phyloP scores from a whole-genome alignment of 139 green algal species.

The Micractinium sp. region DNA sequence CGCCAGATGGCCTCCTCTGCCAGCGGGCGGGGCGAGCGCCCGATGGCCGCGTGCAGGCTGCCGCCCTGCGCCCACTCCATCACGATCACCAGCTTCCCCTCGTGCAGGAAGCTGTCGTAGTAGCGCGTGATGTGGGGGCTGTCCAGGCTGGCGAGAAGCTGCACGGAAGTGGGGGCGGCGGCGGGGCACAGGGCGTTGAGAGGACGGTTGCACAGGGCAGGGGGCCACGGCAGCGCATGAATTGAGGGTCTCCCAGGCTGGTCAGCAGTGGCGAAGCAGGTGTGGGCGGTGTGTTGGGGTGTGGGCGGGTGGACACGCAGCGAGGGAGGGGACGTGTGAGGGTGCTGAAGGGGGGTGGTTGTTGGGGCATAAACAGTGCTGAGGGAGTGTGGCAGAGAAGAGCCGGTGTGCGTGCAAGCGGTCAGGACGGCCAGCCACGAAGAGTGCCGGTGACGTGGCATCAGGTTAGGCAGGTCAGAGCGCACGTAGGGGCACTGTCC shows the following conservation, averaged over 20 bases:
- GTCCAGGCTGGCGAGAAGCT: conserved; percentile 16
- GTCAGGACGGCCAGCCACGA: too few relatives aligned
- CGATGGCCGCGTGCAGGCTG: conserved; percentile 9
- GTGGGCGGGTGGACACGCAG: too few relatives aligned
- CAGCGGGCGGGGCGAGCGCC: background rate
- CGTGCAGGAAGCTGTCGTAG: conserved; percentile 28
- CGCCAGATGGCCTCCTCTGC: conserved; percentile 13
- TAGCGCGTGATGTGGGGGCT: conserved; percentile 15
- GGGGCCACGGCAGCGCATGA: background rate
- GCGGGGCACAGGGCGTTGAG: background rate
- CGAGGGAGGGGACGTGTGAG: too few relatives aligned
- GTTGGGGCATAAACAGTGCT: too few relatives aligned
- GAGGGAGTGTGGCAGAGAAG: too few relatives aligned
- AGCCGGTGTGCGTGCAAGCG: background rate
- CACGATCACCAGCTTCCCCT: background rate
- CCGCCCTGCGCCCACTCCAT: conserved; percentile 3
- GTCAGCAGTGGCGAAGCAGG: too few relatives aligned
- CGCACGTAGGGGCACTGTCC: background rate
- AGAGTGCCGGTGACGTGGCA: too few relatives aligned
- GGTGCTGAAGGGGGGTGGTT: too few relatives aligned
- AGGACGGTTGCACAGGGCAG: background rate
- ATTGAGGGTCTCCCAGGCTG: background rate
- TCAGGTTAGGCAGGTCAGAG: background rate
- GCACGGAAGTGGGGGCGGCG: background rate
- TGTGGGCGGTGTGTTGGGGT: too few relatives aligned